Base-by-base conservation (phyloP, 768 basidiomycete genomes). In the Amanita pseudoporphyria region DNA sequence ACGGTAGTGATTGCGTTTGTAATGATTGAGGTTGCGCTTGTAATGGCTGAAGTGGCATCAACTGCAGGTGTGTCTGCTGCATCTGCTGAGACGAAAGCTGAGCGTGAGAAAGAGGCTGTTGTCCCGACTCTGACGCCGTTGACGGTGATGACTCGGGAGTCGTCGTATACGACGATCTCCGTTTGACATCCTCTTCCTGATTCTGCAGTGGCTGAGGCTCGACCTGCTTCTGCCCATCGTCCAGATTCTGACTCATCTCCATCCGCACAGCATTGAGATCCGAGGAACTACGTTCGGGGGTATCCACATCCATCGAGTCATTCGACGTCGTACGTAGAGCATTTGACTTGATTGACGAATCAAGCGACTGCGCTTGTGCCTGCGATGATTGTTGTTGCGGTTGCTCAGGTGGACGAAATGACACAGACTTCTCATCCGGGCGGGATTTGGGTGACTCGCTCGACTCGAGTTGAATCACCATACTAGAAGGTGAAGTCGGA, bases 221-320 rank as follows among this genome's bases (percentile, higher is more conserved):
- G 10, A 36, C 6, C 38, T 39, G 38, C 9, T 19, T 16, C 38
- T 19, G 16, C 10, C 19, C 19, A 6, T 16, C 16, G n/a, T 16
- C 19, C 38, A 3, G 37, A 21, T 18, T 12, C 38, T 13, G 19
- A 22, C 22, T 30, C n/a, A n/a, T n/a, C n/a, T n/a, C n/a, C n/a
- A n/a, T n/a, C 14, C 3, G 24, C 9, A 26, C 6, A 43, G 22
- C 22, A n/a, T 6, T 26, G 13, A 43, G 26, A 22, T 30, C n/a
- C 22, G 18, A 12, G 6, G 12, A 12, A 22, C 21, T 41, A 12
- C 10, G 19, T 28, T 32, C 19, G 44, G 36, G 33, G 2, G n/a
- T 16, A 37, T 47, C 45, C 9, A 47, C 45, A 26, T 47, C 45
- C 45, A 47, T 47, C 22, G 45, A 47, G 45, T 47, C 45, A 19